These are phyloP conservation scores for Aureobasidium pullulans DNA, from an alignment of 2,329 filamentous ascomycete genomes.

Conservation along the genomic window DNA sequence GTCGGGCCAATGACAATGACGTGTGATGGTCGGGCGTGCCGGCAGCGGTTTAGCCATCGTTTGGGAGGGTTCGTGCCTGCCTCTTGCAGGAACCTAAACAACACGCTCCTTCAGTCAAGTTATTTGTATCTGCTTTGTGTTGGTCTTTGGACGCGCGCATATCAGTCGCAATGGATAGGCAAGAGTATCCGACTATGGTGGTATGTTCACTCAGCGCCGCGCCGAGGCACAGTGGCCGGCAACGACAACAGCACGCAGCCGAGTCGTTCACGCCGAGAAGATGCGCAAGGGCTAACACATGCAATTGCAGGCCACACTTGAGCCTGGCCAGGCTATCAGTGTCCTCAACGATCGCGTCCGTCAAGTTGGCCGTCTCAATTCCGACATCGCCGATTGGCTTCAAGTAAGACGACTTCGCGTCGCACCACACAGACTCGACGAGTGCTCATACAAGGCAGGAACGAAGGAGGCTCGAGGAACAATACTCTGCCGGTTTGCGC, in stretches of 20 bases:
- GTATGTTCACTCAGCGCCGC: slow-evolving; percentile 48
- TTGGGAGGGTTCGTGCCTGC: background rate
- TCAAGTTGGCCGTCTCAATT: slow-evolving; percentile 77
- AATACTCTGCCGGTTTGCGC: slow-evolving; percentile 73
- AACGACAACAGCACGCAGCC: background rate
- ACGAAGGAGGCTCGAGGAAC: slow-evolving; percentile 83
- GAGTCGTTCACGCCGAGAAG: background rate
- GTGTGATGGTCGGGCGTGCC: background rate
- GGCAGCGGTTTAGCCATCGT: background rate
- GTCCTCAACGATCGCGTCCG: slow-evolving; percentile 81
- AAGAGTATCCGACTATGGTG: slow-evolving; percentile 92
- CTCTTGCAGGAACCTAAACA: slow-evolving; percentile 1
- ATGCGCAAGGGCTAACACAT: background rate
- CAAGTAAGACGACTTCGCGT: slow-evolving; percentile 54
- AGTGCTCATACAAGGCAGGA: slow-evolving; percentile 52
- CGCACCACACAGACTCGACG: background rate
- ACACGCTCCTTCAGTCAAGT: background rate
- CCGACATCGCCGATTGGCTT: slow-evolving; percentile 92
- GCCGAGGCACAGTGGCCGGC: background rate
- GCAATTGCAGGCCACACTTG: slow-evolving; percentile 60
- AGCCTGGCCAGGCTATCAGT: slow-evolving; percentile 72
- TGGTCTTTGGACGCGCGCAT: background rate
- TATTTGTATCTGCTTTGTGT: background rate
- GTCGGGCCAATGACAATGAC: background rate
- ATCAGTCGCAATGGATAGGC: slow-evolving; percentile 53